Percentiles rank a stretch among this genome's conserved stretches.
Evolutionary conservation across 169 alveolate species (phyloP).

Genomic region (Eimeria falciformis): DNA sequence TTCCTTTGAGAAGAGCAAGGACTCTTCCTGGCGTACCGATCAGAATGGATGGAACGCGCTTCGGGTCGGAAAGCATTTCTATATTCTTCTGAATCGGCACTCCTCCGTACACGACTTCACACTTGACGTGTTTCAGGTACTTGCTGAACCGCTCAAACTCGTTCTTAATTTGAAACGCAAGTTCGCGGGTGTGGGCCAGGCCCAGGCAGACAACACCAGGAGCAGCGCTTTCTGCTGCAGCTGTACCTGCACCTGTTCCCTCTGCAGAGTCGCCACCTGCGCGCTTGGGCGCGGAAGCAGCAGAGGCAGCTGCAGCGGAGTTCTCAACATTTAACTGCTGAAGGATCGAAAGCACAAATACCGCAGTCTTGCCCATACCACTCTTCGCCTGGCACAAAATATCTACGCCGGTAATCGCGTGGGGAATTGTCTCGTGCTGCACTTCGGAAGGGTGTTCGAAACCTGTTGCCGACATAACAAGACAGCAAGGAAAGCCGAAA

Average conservation of each 20-base stretch:
- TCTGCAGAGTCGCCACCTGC: conserved; percentile 79
- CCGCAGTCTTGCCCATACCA: conserved; percentile 99
- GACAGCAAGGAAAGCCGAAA: neutral
- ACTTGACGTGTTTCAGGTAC: conserved; percentile 95
- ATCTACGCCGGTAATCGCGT: conserved; percentile 98
- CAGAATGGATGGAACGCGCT: conserved; percentile 95
- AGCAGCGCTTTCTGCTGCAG: conserved; percentile 79
- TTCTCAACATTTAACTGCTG: conserved; percentile 96
- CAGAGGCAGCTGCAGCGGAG: conserved; percentile 73
- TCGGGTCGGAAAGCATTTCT: conserved; percentile 95
- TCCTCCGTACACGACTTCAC: conserved; percentile 99
- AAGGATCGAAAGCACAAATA: conserved; percentile 97
- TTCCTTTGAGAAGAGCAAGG: conserved; percentile 94
- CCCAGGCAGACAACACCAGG: conserved; percentile 91
- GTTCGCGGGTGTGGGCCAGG: conserved; percentile 99
- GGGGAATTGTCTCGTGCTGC: conserved; percentile 99
- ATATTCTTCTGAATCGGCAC: conserved; percentile 95
- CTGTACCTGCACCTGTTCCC: conserved; percentile 79
- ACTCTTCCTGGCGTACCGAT: conserved; percentile 99
- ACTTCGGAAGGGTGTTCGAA: conserved; percentile 99
- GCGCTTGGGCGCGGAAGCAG: conserved; percentile 6
- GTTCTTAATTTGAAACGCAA: conserved; percentile 99
- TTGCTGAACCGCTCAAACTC: conserved; percentile 98
- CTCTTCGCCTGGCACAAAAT: conserved; percentile 98
- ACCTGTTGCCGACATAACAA: conserved; percentile 84